Percentiles rank a stretch among this genome's conserved stretches.
Conservation (phyloP, 2,329 filamentous ascomycete species). For the Xylariaceae sp. region DNA sequence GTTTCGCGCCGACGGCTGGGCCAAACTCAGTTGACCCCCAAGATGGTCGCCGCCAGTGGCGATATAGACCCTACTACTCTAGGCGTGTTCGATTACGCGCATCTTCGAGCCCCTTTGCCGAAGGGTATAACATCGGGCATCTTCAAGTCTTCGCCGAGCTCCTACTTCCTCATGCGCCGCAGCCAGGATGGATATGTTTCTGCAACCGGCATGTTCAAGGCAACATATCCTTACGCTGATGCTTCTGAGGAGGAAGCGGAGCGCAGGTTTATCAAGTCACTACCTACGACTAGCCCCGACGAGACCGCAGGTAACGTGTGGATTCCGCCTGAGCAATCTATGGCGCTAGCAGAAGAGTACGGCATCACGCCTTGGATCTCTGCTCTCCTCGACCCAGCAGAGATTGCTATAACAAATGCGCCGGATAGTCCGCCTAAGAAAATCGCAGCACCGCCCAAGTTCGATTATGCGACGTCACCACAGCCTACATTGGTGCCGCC, state of each 20-base stretch:
- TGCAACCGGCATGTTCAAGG: slow-evolving; percentile 90
- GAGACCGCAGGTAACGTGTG: slow-evolving; percentile 96
- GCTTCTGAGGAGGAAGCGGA: slow-evolving; percentile 68
- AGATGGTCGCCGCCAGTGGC: slow-evolving; percentile 69
- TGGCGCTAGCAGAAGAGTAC: slow-evolving; percentile 83
- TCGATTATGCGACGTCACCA: slow-evolving; percentile 49
- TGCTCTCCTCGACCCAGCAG: slow-evolving; percentile 83
- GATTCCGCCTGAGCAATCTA: slow-evolving; percentile 79
- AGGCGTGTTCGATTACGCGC: slow-evolving; percentile 91
- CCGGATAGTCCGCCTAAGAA: slow-evolving; percentile 66
- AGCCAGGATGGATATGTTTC: slow-evolving; percentile 81
- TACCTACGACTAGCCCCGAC: slow-evolving; percentile 75
- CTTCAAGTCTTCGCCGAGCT: slow-evolving; percentile 82
- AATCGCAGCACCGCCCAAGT: slow-evolving; percentile 78
- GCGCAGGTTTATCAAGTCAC: slow-evolving; percentile 78
- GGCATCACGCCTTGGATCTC: slow-evolving; percentile 80
- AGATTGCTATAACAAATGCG: slow-evolving; percentile 57
- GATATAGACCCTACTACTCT: slow-evolving; percentile 69
- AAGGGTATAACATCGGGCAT: slow-evolving; percentile 91
- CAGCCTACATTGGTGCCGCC: slow-evolving; percentile 46
- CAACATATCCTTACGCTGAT: slow-evolving; percentile 75
- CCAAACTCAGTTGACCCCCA: slow-evolving; percentile 84
- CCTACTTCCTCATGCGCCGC: slow-evolving; percentile 94
- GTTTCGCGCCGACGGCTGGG: slow-evolving; percentile 82
- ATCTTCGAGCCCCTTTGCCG: slow-evolving; percentile 86